Percentiles rank a stretch among this genome's conserved stretches.
These are phyloP conservation scores for Cyclotella kingstonii DNA, from an alignment of 108 stramenopile genomes.

Conservation along the genomic window DNA sequence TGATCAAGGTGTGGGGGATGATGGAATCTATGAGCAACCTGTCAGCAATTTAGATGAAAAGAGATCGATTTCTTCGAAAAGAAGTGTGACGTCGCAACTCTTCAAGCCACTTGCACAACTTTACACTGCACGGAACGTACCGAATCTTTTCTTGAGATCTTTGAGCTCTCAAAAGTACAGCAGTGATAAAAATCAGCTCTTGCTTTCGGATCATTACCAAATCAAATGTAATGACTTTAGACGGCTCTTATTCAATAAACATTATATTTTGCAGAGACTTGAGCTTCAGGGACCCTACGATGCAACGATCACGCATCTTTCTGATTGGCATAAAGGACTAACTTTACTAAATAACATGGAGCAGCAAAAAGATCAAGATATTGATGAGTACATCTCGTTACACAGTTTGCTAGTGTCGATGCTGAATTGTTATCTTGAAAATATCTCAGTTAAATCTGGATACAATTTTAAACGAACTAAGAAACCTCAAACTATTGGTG, in stretches of 20 bases:
- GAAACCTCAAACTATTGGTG: background rate
- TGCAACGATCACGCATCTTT: slow-evolving; percentile 35
- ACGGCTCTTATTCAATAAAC: slow-evolving; percentile 13
- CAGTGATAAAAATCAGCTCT: background rate
- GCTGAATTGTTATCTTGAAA: slow-evolving; percentile 24
- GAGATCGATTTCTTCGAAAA: too few species aligned
- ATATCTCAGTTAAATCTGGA: slow-evolving; percentile 19
- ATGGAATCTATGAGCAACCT: background rate
- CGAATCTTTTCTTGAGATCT: slow-evolving; percentile 24
- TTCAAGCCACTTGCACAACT: slow-evolving; percentile 27
- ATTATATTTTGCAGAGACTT: slow-evolving; percentile 22
- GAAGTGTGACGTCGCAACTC: background rate
- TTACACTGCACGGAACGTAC: slow-evolving; percentile 24
- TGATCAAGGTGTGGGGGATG: background rate
- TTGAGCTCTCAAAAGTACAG: slow-evolving; percentile 5
- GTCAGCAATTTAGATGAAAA: background rate
- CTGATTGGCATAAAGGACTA: slow-evolving; percentile 19
- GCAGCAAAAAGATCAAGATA: slow-evolving; percentile 15
- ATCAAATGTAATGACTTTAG: slow-evolving; percentile 25
- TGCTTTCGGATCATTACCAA: background rate
- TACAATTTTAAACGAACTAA: background rate
- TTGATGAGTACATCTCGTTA: slow-evolving; percentile 12
- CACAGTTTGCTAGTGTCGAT: slow-evolving; percentile 25
- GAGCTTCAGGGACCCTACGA: slow-evolving; percentile 39
- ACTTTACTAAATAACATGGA: slow-evolving; percentile 14